A percentile compares a stretch with the other conserved stretches of the same genome.
phyloP scores from a whole-genome alignment of 768 basidiomycete genomes.

The Imleria badia region DNA sequence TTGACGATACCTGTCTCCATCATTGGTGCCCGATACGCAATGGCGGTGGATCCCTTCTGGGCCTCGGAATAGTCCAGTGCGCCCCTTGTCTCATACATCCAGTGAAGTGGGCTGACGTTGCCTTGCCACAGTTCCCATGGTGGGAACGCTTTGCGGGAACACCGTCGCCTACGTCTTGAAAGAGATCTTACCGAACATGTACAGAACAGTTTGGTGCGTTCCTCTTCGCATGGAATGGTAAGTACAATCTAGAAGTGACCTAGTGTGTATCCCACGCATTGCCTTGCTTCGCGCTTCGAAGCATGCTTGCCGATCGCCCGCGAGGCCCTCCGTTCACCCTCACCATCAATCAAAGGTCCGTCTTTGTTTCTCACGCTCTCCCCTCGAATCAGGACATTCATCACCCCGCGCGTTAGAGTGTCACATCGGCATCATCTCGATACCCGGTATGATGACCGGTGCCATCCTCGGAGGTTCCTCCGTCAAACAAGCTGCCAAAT shows the following conservation, averaged over 20 bases:
- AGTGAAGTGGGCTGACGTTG: neutral
- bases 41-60: constrained; percentile 81
- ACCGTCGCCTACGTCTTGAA: constrained; percentile 71
- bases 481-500: constrained; percentile 78
- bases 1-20: constrained; percentile 81
- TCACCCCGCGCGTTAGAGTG: constrained; percentile 44
- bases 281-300: constrained; percentile 67
- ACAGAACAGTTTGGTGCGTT: too few relatives aligned
- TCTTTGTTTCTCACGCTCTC: neutral
- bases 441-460: constrained; percentile 91
- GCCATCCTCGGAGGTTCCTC: constrained; percentile 85
- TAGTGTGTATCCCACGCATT: constrained; percentile 44
- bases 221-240: too few relatives aligned
- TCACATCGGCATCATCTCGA: constrained; percentile 76
- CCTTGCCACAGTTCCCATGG: constrained; percentile 60
- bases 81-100: constrained; percentile 16
- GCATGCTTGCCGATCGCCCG: constrained; percentile 78
- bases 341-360: constrained; percentile 78
- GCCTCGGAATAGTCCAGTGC: constrained; percentile 75
- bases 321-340: constrained; percentile 81
- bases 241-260: too few relatives aligned
- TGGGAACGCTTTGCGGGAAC: constrained; percentile 84
- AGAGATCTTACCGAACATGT: too few relatives aligned
- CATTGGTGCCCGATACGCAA: constrained; percentile 71
- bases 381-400: neutral